These are phyloP conservation scores for Bipolaris oryzae DNA, from an alignment of 2,329 filamentous ascomycete species.

Conservation along the genomic window DNA sequence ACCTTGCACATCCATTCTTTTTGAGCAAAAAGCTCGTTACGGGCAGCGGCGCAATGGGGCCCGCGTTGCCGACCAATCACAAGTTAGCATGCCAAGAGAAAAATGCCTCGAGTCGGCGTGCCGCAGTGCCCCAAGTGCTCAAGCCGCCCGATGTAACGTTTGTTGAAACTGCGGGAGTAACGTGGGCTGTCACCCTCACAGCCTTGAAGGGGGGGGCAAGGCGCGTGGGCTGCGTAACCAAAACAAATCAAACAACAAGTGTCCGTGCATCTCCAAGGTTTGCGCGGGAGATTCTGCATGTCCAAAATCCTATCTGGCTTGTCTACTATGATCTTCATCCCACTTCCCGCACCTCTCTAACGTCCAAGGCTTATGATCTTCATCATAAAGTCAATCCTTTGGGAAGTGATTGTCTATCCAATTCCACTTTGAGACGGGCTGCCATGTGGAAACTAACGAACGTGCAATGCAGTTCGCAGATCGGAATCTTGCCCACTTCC, in stretches of 20 bases:
- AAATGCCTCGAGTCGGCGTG: slow-evolving; percentile 5
- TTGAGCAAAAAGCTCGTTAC: slow-evolving; percentile 16
- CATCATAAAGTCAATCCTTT: neutral
- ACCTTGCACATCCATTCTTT: slow-evolving; percentile 10
- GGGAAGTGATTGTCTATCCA: neutral
- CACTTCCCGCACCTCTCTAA: slow-evolving; percentile 8
- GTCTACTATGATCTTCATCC: slow-evolving; percentile 8
- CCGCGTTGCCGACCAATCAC: slow-evolving; percentile 18
- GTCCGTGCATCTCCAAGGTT: neutral
- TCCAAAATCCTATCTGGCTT: slow-evolving; percentile 3
- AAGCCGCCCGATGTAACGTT: slow-evolving; percentile 19
- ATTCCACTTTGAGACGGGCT: slow-evolving; percentile 3
- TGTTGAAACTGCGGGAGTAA: slow-evolving; percentile 19
- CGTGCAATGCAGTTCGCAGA: slow-evolving; percentile 12
- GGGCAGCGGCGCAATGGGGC: slow-evolving; percentile 21
- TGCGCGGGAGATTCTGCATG: slow-evolving; percentile 8
- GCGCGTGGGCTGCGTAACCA: slow-evolving; percentile 7
- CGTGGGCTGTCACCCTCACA: slow-evolving; percentile 14
- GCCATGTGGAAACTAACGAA: slow-evolving; percentile 9
- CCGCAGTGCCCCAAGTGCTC: slow-evolving; percentile 10
- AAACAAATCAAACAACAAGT: too few relatives aligned
- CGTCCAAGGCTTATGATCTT: slow-evolving; percentile 9
- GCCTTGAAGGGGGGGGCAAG: neutral
- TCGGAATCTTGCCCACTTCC: slow-evolving; percentile 10
- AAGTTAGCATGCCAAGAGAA: neutral